Evolutionary conservation across 805 yeast species (phyloP).

Genomic region (Candida golubevii): DNA sequence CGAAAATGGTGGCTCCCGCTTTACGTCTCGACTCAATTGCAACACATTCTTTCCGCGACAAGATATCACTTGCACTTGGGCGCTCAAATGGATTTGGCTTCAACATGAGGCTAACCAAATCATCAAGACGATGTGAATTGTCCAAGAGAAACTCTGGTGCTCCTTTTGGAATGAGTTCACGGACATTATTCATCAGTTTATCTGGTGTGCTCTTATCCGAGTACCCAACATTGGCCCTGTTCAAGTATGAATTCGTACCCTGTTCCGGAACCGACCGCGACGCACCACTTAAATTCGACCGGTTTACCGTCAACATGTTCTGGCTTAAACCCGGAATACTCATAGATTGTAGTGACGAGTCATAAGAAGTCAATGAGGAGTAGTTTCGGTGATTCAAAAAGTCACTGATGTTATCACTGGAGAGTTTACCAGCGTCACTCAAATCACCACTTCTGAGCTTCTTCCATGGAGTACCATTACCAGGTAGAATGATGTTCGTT

Average conservation of each 20-base stretch:
- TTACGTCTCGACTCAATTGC: conserved; percentile 76
- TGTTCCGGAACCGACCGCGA: conserved; percentile 10
- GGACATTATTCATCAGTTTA: conserved; percentile 13
- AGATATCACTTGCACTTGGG: conserved; percentile 74
- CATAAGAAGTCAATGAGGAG: conserved; percentile 31
- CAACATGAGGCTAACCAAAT: conserved; percentile 82
- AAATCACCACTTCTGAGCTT: conserved; percentile 91
- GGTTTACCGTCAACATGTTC: conserved; percentile 2
- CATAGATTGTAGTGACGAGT: conserved; percentile 20
- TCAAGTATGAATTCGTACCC: conserved; percentile 2
- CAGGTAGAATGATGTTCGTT: conserved; percentile 91
- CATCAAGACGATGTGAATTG: conserved; percentile 57
- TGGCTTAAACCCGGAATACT: conserved; percentile 12
- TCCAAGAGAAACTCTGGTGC: conserved; percentile 80
- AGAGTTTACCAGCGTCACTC: conserved; percentile 86
- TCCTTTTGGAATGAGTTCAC: conserved; percentile 62
- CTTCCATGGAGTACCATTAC: conserved; percentile 96
- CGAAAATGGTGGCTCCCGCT: conserved; percentile 92
- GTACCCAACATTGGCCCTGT: background rate
- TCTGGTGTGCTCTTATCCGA: conserved; percentile 1
- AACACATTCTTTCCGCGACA: conserved; percentile 66
- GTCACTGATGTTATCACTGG: conserved; percentile 45
- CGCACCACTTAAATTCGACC: conserved; percentile 2
- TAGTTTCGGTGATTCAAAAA: conserved; percentile 36
- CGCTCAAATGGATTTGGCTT: conserved; percentile 75